Base-by-base conservation (phyloP, 2,329 filamentous ascomycete species). In the Coniochaeta sp. region DNA sequence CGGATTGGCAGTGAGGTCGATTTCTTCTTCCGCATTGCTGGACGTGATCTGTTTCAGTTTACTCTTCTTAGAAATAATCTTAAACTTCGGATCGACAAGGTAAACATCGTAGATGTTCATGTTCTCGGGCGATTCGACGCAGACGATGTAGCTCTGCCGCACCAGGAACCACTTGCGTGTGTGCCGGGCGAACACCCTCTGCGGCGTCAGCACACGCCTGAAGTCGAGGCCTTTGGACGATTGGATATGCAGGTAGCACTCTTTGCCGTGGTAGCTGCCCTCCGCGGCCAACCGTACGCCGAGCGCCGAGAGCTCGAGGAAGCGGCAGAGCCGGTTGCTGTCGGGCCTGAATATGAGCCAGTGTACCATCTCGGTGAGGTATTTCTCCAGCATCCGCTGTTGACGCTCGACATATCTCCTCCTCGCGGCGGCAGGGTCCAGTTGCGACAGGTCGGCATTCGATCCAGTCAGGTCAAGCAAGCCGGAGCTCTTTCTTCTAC, bases 51-150 rank as follows among this genome's bases (percentile, higher is more conserved):
- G 77, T 65, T 77, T 80, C 17, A 82, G 71, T 62, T 82, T 81
- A 66, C 76, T 81, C 65, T 83, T 85, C 74, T 92, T 92, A 60
- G 89, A 86, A 64, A 92, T 87, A 57, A 97, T 87, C 58, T 84
- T 81, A 74, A 99, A 99, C 67, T 90, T 88, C 1, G 89, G 83
- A 70, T 99, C 95, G 28, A 98, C 90, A n/a, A 99, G 81, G 73
- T 97, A 98, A 24, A 99, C 95, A 74, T 99, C 96, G 72, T 96
- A 97, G 36, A 98, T 96, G 69, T 96, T 93, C 89, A 98, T 96
- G 67, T 96, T 96, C 72, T 98, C 93, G 0, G 95, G 95, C 0
- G 95, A 97, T 71, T 98, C 93, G n/a, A 98, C 93, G 67, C 93
- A 97, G 52, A 96, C 93, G 62, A 99, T 88, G 70, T 99, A 99